These are phyloP conservation scores for Cercospora sp. DNA, from an alignment of 2,329 filamentous ascomycete genomes.

Conservation along the genomic window DNA sequence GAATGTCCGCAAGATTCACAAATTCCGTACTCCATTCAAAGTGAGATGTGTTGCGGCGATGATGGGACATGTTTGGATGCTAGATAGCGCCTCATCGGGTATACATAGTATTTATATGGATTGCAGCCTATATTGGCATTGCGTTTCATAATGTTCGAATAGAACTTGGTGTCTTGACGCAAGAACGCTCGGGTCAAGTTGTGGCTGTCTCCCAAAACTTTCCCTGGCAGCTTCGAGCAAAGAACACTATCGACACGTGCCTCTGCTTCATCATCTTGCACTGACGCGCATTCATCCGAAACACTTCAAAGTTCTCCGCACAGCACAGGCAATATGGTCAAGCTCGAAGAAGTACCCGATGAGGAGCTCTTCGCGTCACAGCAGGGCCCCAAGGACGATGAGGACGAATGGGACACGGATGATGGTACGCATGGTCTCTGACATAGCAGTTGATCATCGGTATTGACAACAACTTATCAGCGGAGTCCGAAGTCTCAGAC, in stretches of 20 bases:
- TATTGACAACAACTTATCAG: constrained; percentile 13
- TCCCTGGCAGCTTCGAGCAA: constrained; percentile 1
- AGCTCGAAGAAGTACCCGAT: constrained; percentile 94
- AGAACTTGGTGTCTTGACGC: constrained; percentile 5
- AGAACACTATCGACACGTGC: constrained; percentile 6
- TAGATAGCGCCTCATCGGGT: background rate
- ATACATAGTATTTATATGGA: background rate
- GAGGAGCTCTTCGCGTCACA: constrained; percentile 82
- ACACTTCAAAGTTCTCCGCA: background rate
- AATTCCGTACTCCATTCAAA: constrained; percentile 17
- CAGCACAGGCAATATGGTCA: constrained; percentile 71
- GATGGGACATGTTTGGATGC: constrained; percentile 1
- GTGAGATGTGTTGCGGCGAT: constrained; percentile 7
- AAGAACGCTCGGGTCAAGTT: constrained; percentile 2
- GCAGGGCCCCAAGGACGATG: constrained; percentile 64
- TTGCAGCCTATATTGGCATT: background rate
- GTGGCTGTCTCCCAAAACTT: constrained; percentile 8
- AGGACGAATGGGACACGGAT: constrained; percentile 85
- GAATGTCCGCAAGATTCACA: constrained; percentile 16
- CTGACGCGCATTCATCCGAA: background rate
- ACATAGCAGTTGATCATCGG: background rate
- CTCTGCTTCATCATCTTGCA: background rate
- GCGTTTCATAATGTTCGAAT: background rate
- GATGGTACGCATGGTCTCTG: constrained; percentile 64
- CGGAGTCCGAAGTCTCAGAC: constrained; percentile 74